These are phyloP conservation scores for Fagus crenata DNA, from an alignment of 306 rosid species.

Conservation along the genomic window DNA sequence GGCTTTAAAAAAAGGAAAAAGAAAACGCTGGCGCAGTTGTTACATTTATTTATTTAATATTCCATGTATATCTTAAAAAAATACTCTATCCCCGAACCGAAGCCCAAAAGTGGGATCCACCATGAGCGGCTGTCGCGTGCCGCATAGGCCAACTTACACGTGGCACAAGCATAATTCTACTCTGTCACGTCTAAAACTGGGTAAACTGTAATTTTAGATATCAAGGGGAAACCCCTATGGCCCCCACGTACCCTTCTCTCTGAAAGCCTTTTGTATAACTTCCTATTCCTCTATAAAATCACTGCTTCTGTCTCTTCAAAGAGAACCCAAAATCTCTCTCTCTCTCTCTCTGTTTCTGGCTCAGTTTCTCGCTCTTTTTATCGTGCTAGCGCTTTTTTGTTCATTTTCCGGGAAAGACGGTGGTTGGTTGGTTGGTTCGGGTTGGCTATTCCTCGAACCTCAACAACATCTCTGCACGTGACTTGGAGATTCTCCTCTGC, in stretches of 20 bases:
- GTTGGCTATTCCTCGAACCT: neutral
- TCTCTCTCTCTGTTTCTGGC: neutral
- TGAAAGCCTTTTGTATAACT: neutral
- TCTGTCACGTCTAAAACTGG: constrained; percentile 38
- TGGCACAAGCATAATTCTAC: constrained; percentile 42
- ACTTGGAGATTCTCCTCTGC: neutral
- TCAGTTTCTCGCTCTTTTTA: neutral
- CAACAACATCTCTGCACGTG: constrained; percentile 4
- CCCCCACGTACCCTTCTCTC: constrained; percentile 25
- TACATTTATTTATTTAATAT: no score
- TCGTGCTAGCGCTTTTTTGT: constrained; percentile 13
- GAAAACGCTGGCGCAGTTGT: no score
- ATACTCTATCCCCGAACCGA: neutral
- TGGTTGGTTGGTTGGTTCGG: neutral
- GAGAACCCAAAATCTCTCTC: constrained; percentile 35
- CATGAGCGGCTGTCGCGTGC: constrained; percentile 74
- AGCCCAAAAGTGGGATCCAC: constrained; percentile 48
- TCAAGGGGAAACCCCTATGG: constrained; percentile 19
- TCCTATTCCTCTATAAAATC: constrained; percentile 45
- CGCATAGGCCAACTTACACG: constrained; percentile 72
- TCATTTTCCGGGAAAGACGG: constrained; percentile 21
- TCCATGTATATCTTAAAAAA: no score
- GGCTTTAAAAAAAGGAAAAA: no score
- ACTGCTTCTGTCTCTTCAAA: constrained; percentile 18
- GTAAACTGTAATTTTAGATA: no score